phyloP scores from a whole-genome alignment of 2,329 filamentous ascomycete genomes.

The Xylaria sp. region DNA sequence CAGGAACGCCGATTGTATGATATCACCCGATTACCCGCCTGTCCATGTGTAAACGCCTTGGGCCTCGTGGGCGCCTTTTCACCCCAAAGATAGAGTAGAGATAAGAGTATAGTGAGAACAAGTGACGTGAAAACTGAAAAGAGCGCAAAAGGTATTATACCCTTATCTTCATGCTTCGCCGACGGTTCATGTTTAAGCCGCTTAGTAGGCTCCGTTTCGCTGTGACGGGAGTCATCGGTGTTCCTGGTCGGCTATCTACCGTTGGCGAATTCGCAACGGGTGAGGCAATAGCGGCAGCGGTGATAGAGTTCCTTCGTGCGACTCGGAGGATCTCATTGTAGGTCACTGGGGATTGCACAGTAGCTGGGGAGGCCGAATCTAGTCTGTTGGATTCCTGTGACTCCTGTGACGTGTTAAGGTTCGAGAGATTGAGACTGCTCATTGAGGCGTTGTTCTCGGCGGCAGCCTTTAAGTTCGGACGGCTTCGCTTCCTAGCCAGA shows the following conservation, averaged over 20 bases:
- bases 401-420: constrained; percentile 38
- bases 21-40: constrained; percentile 25
- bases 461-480: constrained; percentile 56
- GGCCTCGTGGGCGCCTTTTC: constrained; percentile 18
- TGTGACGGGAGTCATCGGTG: constrained; percentile 29
- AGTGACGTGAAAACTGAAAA: constrained; percentile 11
- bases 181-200: constrained; percentile 52
- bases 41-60: constrained; percentile 34
- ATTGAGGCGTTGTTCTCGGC: constrained; percentile 45
- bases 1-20: constrained; percentile 37
- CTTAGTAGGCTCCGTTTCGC: constrained; percentile 51
- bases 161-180: constrained; percentile 54
- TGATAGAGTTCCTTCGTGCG: constrained; percentile 56
- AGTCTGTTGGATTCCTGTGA: constrained; percentile 50
- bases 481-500: constrained; percentile 66
- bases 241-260: constrained; percentile 37
- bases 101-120: constrained; percentile 22
- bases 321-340: constrained; percentile 61
- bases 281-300: constrained; percentile 40
- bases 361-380: constrained; percentile 43
- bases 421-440: constrained; percentile 42
- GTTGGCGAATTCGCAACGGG: constrained; percentile 39
- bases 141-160: constrained; percentile 30
- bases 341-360: constrained; percentile 52
- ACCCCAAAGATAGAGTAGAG: constrained; percentile 27